Evolutionary conservation across 768 basidiomycete genomes (phyloP), one percentile per base, ranked within the genome.

Genomic region (Leucosporidium yakuticum): DNA sequence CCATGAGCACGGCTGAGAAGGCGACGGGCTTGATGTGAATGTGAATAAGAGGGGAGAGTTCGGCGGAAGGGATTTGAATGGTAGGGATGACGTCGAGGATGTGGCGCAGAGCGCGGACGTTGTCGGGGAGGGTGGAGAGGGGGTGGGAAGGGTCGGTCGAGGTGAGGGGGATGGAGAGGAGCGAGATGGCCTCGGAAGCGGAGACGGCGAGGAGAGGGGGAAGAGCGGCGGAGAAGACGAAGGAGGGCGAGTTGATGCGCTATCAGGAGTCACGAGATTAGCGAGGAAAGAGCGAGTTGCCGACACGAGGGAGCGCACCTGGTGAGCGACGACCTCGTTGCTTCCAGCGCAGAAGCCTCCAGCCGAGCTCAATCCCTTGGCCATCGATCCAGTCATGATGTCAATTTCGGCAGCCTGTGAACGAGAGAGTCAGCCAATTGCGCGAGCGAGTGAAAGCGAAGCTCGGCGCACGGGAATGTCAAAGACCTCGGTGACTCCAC

Each of bases 281-380:
- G 36, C 27, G 12, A 31, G 19, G 20, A 4, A 2, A 39, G 19
- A 31, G 19, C 8, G 19, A 9, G 3, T 27, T 21, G n/a, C n/a
- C n/a, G 23, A 23, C 29, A 4, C 20, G 3, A 11, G 29, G 2
- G 31, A 15, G 62, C 79, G 27, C 73, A 88, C 90, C 83, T 93
- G 95, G 76, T 99, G 95, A 70, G 90, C 85, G 29, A 91, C 85
- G 36, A 96, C 89, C 50, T 85, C 83, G 23, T 80, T 79, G 1
- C 89, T 88, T 31, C 96, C 96, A 4, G 91, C 91, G 75, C 95
- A 98, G 84, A 98, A 99, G 2, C 96, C 96, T 58, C 95, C 96
- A 2, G 84, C 83, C 1, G 94, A 85, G 67, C 85, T 85, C 25
- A 98, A 84, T 20, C 89, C 88, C 48, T 84, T 91, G 0, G 93